phyloP scores from a whole-genome alignment of 352 stramenopile genomes.

The Sclerospora graminicola region DNA sequence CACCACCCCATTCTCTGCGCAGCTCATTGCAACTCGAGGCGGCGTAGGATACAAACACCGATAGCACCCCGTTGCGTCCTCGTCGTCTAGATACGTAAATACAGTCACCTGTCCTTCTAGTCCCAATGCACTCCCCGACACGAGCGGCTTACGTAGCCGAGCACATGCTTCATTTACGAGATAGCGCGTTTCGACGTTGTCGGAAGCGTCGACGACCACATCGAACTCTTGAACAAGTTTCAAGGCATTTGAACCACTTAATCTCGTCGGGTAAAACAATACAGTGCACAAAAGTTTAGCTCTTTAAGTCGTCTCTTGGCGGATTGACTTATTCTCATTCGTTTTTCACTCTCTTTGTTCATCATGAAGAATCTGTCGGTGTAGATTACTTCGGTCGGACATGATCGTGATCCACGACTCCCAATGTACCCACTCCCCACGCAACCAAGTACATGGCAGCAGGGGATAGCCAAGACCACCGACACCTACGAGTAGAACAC shows the following conservation, averaged over 20 bases:
- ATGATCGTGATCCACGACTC: constrained; percentile 90
- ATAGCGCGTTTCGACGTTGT: constrained; percentile 95
- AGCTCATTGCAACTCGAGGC: constrained; percentile 65
- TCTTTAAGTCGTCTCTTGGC: constrained; percentile 36
- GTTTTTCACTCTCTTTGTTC: constrained; percentile 54
- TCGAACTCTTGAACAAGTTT: constrained; percentile 72
- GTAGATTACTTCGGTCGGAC: constrained; percentile 95
- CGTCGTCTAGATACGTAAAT: constrained; percentile 73
- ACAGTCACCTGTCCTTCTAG: constrained; percentile 95
- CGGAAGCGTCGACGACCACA: constrained; percentile 92
- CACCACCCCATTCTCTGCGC: constrained; percentile 93
- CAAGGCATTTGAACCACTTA: constrained; percentile 76
- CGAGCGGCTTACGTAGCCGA: constrained; percentile 64
- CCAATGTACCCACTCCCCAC: constrained; percentile 90
- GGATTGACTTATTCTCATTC: constrained; percentile 80
- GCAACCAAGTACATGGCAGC: constrained; percentile 91
- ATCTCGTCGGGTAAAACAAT: constrained; percentile 29
- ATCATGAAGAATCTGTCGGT: constrained; percentile 93
- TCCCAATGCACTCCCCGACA: constrained; percentile 93
- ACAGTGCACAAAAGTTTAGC: constrained; percentile 75
- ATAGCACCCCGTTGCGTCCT: constrained; percentile 80
- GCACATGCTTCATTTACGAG: constrained; percentile 94
- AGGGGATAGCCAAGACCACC: constrained; percentile 92
- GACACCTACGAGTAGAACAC: constrained; percentile 88
- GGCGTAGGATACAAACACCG: constrained; percentile 92